These are phyloP conservation scores for Prosopis cineraria DNA, from an alignment of 306 rosid genomes.

Conservation along the genomic window DNA sequence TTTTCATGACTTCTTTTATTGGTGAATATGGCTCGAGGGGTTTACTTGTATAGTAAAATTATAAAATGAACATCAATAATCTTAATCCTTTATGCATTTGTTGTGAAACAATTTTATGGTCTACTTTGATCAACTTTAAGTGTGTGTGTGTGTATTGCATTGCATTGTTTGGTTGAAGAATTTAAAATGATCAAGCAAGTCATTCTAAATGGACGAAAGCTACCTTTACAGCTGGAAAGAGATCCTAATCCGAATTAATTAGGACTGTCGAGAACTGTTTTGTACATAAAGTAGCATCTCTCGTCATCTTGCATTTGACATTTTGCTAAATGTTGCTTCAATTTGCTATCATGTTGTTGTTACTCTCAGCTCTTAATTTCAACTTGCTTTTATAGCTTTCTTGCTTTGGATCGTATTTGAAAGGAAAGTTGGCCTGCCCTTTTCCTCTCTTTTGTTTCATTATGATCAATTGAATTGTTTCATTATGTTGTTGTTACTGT, in stretches of 20 bases:
- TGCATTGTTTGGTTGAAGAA: neutral
- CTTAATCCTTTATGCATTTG: neutral
- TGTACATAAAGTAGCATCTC: neutral
- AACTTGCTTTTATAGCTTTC: neutral
- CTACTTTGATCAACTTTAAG: neutral
- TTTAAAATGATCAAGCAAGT: neutral
- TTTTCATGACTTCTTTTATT: neutral
- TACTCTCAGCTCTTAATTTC: neutral
- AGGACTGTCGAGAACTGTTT: neutral
- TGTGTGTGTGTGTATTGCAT: neutral
- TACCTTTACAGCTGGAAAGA: neutral
- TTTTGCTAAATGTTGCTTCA: neutral
- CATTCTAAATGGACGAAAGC: neutral
- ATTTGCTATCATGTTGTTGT: neutral
- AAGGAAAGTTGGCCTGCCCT: neutral
- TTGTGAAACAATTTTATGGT: neutral
- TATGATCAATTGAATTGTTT: too few species aligned
- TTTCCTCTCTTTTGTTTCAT: slow-evolving; percentile 1
- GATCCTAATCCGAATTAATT: neutral
- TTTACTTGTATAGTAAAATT: neutral
- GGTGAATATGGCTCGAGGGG: neutral
- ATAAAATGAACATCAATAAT: neutral
- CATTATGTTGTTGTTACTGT: too few species aligned
- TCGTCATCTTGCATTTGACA: neutral
- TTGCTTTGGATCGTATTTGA: neutral